Evolutionary conservation across 345 rosid species (phyloP).

Genomic region (Boechera retrofracta): DNA sequence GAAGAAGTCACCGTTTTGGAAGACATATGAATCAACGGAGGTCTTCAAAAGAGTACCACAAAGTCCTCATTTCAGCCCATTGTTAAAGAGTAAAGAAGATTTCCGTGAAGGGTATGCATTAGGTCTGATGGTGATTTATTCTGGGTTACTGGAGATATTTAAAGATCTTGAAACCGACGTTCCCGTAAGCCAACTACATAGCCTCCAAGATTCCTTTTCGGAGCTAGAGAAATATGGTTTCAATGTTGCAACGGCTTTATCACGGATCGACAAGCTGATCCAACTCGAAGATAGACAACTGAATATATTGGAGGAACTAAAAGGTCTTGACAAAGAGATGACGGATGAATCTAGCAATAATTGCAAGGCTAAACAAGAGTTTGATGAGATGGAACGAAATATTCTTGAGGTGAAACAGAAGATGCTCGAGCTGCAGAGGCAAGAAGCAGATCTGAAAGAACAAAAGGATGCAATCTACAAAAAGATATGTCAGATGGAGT

Average conservation of each 20-base stretch:
- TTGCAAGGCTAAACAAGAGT: slow-evolving; percentile 43
- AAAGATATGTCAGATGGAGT: slow-evolving; percentile 41
- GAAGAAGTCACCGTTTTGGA: slow-evolving; percentile 59
- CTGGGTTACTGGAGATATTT: slow-evolving; percentile 56
- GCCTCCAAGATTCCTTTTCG: slow-evolving; percentile 54
- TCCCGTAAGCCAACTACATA: slow-evolving; percentile 44
- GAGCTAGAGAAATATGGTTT: slow-evolving; percentile 66
- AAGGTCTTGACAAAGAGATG: slow-evolving; percentile 44
- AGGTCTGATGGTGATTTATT: slow-evolving; percentile 62
- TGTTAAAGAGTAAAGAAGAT: slow-evolving; percentile 53
- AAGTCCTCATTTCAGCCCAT: slow-evolving; percentile 65
- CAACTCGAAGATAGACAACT: slow-evolving; percentile 47
- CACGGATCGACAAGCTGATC: slow-evolving; percentile 52
- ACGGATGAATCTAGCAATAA: slow-evolving; percentile 23
- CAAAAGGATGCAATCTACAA: slow-evolving; percentile 26
- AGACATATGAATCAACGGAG: slow-evolving; percentile 57
- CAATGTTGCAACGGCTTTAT: slow-evolving; percentile 45
- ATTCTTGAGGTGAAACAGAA: slow-evolving; percentile 43
- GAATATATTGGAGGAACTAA: slow-evolving; percentile 35
- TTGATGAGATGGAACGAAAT: slow-evolving; percentile 44
- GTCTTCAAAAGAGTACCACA: slow-evolving; percentile 48
- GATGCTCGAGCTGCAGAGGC: slow-evolving; percentile 50
- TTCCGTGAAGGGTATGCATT: slow-evolving; percentile 71
- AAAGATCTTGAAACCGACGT: slow-evolving; percentile 44
- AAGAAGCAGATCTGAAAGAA: slow-evolving; percentile 34